Conservation (phyloP, 1,284 basidiomycete genomes). For the Leccinum proliferum region DNA sequence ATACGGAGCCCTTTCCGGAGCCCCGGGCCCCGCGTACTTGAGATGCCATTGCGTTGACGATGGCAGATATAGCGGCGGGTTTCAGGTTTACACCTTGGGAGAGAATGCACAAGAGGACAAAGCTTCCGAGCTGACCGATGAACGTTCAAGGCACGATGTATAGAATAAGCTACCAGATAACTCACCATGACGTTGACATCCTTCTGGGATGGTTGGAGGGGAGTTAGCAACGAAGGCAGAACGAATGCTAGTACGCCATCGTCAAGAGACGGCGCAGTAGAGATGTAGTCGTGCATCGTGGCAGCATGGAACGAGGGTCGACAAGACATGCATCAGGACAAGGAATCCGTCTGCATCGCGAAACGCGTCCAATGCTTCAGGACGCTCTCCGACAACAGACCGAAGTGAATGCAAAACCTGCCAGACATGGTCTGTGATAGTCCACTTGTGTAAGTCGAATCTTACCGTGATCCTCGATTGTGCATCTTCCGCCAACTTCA, state of each 20-base stretch:
- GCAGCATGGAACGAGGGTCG: constrained; percentile 80
- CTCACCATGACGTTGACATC: constrained; percentile 50
- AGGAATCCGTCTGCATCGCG: constrained; percentile 76
- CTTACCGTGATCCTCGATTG: constrained; percentile 22
- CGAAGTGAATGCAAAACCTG: constrained; percentile 60
- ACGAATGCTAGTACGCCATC: constrained; percentile 60
- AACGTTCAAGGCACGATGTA: not conserved
- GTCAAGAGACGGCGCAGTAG: constrained; percentile 47
- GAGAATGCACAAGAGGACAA: constrained; percentile 62
- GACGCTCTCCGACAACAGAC: constrained; percentile 53
- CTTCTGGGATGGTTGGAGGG: constrained; percentile 40
- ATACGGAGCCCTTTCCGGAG: constrained; percentile 18
- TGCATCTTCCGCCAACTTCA: constrained; percentile 19
- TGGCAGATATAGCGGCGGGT: constrained; percentile 48
- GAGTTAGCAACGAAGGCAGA: constrained; percentile 55
- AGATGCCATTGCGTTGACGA: constrained; percentile 50
- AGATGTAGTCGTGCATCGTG: constrained; percentile 76
- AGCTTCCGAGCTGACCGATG: constrained; percentile 57
- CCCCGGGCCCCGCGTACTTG: constrained; percentile 33
- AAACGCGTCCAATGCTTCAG: constrained; percentile 66
- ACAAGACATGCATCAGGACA: constrained; percentile 63
- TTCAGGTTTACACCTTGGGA: constrained; percentile 59
- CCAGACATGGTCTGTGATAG: constrained; percentile 1
- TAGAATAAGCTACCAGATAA: not conserved
- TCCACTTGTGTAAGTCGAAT: not conserved